Percentiles rank a stretch among this genome's conserved stretches.
phyloP scores from a whole-genome alignment of 176 grass and related monocot genomes.

The Cymbopogon citratus region DNA sequence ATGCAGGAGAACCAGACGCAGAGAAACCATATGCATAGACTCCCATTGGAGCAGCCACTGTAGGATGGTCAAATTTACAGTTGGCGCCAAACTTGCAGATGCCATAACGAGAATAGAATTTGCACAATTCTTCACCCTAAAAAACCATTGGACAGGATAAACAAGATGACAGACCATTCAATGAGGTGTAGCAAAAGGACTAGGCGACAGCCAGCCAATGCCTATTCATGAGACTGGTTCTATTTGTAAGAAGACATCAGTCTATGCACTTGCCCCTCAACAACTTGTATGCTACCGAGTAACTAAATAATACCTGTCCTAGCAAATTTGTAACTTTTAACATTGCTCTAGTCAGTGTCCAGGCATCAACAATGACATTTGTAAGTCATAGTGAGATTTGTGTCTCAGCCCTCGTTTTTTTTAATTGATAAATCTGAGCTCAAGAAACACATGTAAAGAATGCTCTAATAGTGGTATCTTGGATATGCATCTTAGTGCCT shows the following conservation, averaged over 20 bases:
- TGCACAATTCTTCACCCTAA: slow-evolving; percentile 89
- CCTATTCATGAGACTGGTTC: not conserved
- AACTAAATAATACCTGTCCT: not conserved
- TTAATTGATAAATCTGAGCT: not conserved
- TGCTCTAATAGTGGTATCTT: not conserved
- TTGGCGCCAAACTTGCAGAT: slow-evolving; percentile 97
- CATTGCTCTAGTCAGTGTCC: not conserved
- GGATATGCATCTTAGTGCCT: not conserved
- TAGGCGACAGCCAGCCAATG: too few relatives aligned
- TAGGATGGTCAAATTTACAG: slow-evolving; percentile 98
- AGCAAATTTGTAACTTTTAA: not conserved
- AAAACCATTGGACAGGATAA: not conserved
- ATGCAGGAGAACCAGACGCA: slow-evolving; percentile 27
- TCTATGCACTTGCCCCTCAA: not conserved
- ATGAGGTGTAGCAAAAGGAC: not conserved
- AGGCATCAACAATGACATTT: not conserved
- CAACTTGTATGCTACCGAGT: not conserved
- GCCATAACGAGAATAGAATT: slow-evolving; percentile 96
- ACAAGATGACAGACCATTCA: not conserved
- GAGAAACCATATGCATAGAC: slow-evolving; percentile 65
- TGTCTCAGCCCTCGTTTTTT: not conserved
- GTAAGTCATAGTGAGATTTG: not conserved
- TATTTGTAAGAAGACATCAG: not conserved
- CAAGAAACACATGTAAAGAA: not conserved
- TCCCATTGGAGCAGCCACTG: slow-evolving; percentile 77